Conservation (phyloP, 192 early-diverging fungal genomes). For the Physocladia obscura region DNA sequence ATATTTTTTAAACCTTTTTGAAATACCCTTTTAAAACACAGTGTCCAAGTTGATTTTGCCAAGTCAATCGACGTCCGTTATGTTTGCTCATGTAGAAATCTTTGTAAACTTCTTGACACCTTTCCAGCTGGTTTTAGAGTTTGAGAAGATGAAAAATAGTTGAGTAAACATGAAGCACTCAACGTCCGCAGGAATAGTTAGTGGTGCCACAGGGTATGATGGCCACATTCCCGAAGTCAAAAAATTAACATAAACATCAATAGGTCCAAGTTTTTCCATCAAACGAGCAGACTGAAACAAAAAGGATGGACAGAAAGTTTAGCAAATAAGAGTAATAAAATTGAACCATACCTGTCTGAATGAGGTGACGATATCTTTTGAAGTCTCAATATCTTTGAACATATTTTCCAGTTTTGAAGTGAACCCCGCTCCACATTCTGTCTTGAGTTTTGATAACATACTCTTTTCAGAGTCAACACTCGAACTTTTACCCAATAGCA, state of each 20-base stretch:
- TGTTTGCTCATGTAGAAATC: slow-evolving; percentile 80
- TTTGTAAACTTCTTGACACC: slow-evolving; percentile 63
- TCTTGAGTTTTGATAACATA: slow-evolving; percentile 79
- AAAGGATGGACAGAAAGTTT: no score
- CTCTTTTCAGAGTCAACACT: slow-evolving; percentile 85
- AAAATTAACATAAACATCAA: slow-evolving; percentile 76
- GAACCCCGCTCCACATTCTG: slow-evolving; percentile 89
- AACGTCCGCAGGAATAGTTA: slow-evolving; percentile 73
- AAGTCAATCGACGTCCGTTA: slow-evolving; percentile 77
- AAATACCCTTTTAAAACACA: slow-evolving; percentile 69
- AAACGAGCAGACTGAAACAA: slow-evolving; percentile 39
- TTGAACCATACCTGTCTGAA: slow-evolving; percentile 36
- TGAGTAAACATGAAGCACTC: slow-evolving; percentile 50
- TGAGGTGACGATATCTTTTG: slow-evolving; percentile 67
- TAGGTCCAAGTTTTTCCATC: slow-evolving; percentile 26
- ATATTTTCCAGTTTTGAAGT: slow-evolving; percentile 94
- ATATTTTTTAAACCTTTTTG: slow-evolving; percentile 47
- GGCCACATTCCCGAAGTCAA: slow-evolving; percentile 93
- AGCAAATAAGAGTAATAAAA: no score
- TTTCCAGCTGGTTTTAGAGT: slow-evolving; percentile 47
- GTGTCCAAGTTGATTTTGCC: slow-evolving; percentile 81
- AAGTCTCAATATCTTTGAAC: slow-evolving; percentile 92
- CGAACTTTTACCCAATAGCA: slow-evolving; percentile 70
- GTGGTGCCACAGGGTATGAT: slow-evolving; percentile 71
- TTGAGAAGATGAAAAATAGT: background rate